phyloP scores from a whole-genome alignment of 352 stramenopile species.

The Globisporangium nagaii region DNA sequence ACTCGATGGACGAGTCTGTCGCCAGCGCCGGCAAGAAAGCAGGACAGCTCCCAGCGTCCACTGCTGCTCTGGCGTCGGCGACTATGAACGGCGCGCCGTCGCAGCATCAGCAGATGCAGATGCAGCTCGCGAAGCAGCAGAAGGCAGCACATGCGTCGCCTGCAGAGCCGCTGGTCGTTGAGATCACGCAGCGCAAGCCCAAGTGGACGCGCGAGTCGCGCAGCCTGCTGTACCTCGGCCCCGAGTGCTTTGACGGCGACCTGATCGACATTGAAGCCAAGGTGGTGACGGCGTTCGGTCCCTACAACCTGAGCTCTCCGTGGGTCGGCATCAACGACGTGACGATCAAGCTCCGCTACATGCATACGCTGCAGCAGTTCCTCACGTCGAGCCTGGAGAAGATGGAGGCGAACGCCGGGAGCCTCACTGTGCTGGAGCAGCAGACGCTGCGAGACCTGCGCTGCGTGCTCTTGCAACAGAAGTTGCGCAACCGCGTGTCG shows the following conservation, averaged over 20 bases:
- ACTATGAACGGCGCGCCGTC: not conserved
- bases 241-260: constrained; percentile 62
- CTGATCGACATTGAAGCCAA: constrained; percentile 57
- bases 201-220: constrained; percentile 56
- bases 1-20: constrained; percentile 75
- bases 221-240: constrained; percentile 53
- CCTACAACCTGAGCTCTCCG: constrained; percentile 48
- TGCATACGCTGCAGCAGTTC: constrained; percentile 70
- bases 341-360: constrained; percentile 64
- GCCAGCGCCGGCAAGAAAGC: constrained; percentile 18
- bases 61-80: not conserved
- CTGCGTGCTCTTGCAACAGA: constrained; percentile 70
- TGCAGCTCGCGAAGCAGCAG: not conserved
- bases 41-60: not conserved
- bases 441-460: constrained; percentile 54
- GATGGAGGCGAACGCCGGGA: constrained; percentile 34
- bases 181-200: constrained; percentile 36
- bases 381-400: constrained; percentile 55
- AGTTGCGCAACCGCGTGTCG: constrained; percentile 54
- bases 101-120: constrained; percentile 1
- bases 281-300: constrained; percentile 44
- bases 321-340: constrained; percentile 69
- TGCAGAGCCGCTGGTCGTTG: constrained; percentile 11
- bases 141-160: not conserved
- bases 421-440: constrained; percentile 34